Conservation (phyloP, 257 asterid genomes). For the Osmanthus fragrans region DNA sequence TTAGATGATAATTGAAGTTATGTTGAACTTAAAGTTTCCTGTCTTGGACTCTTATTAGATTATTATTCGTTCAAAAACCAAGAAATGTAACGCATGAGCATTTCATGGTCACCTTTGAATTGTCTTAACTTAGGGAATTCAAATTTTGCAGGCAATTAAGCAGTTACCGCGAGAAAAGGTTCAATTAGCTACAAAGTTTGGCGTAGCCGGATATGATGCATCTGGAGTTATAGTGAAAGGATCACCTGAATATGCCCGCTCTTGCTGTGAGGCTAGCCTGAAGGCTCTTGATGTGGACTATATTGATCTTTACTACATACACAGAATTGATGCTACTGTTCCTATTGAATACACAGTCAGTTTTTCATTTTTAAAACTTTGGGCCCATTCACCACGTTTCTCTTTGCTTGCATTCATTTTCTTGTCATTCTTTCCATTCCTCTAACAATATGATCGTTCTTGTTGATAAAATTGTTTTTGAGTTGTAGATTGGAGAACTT, state of each 20-base stretch:
- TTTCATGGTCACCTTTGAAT: not conserved
- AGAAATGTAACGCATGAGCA: no score
- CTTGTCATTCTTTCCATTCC: no score
- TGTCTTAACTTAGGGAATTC: not conserved
- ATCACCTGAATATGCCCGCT: slow-evolving; percentile 21
- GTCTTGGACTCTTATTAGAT: no score
- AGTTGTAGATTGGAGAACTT: slow-evolving; percentile 54
- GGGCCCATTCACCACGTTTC: not conserved
- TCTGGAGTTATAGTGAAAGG: not conserved
- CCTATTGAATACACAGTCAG: slow-evolving; percentile 70
- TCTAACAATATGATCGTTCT: no score
- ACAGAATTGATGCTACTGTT: slow-evolving; percentile 51
- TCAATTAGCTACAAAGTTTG: not conserved
- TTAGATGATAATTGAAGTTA: no score
- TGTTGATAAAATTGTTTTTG: not conserved
- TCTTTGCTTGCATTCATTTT: no score
- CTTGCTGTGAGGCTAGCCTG: slow-evolving; percentile 68
- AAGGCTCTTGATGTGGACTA: slow-evolving; percentile 56
- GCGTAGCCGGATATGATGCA: not conserved
- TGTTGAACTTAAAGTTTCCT: no score
- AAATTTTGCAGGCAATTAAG: not conserved
- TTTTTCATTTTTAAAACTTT: not conserved
- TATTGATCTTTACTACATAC: slow-evolving; percentile 62
- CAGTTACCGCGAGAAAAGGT: not conserved
- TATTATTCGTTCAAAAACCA: no score